Evolutionary conservation across 2,329 filamentous ascomycete species (phyloP).

Genomic region (Fusarium equiseti): DNA sequence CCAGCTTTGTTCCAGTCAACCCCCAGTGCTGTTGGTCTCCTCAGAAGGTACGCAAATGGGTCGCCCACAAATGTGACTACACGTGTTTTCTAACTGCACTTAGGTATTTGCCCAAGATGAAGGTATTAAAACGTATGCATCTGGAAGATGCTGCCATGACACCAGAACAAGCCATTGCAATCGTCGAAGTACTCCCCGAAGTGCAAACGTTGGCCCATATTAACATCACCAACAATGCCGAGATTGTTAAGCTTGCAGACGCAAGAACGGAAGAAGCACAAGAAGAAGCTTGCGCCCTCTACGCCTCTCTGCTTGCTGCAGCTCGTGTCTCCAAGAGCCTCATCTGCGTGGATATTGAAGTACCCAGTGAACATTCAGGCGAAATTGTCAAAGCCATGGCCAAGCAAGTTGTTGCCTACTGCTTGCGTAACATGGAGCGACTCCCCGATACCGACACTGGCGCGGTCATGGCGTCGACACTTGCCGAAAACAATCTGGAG

Average conservation of each 20-base stretch:
- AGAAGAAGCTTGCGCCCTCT: conserved; percentile 94
- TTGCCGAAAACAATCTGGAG: conserved; percentile 55
- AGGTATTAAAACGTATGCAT: conserved; percentile 84
- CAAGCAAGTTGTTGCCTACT: conserved; percentile 95
- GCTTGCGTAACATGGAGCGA: conserved; percentile 88
- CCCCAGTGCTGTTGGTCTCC: conserved; percentile 78
- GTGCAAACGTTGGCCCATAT: conserved; percentile 84
- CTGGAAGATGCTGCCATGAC: conserved; percentile 86
- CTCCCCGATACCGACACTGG: conserved; percentile 75
- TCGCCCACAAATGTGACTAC: not conserved
- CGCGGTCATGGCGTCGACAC: conserved; percentile 58
- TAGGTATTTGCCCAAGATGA: conserved; percentile 82
- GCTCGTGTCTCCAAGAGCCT: conserved; percentile 85
- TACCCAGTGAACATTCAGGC: conserved; percentile 82
- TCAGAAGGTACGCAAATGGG: conserved; percentile 74
- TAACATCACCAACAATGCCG: conserved; percentile 84
- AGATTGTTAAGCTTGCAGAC: conserved; percentile 76
- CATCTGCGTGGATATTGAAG: conserved; percentile 91
- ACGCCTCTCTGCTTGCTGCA: conserved; percentile 90
- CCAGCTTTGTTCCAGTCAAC: conserved; percentile 79
- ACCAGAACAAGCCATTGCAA: conserved; percentile 87
- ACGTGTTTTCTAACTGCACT: conserved; percentile 13
- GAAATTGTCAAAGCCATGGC: conserved; percentile 93
- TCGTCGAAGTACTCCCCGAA: conserved; percentile 92
- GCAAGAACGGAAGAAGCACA: conserved; percentile 83